phyloP scores from a whole-genome alignment of 2,329 filamentous ascomycete species.

The Xylariaceae sp. region DNA sequence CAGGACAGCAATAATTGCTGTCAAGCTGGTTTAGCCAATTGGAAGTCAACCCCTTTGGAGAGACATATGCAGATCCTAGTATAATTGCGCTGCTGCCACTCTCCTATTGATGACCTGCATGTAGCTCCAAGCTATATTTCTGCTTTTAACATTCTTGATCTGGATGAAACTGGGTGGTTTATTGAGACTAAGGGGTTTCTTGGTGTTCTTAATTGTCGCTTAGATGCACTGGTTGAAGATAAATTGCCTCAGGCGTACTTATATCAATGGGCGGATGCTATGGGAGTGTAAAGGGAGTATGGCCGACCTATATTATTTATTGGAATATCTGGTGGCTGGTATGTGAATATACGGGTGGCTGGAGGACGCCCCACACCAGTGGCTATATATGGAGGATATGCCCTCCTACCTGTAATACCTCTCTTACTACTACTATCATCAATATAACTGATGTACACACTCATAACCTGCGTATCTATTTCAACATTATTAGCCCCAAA shows the following conservation, averaged over 20 bases:
- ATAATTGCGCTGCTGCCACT: conserved; percentile 21
- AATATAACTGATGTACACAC: too few relatives aligned
- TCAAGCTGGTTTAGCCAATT: conserved; percentile 34
- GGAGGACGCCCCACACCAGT: too few relatives aligned
- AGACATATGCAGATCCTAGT: conserved; percentile 24
- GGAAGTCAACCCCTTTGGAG: conserved; percentile 4
- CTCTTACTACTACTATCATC: too few relatives aligned
- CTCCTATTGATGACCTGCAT: conserved; percentile 5
- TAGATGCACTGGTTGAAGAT: not conserved
- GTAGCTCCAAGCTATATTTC: not conserved
- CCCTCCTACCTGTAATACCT: too few relatives aligned
- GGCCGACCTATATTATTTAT: too few relatives aligned
- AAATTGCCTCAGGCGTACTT: not conserved
- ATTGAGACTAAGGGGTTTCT: not conserved
- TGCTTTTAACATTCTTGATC: too few relatives aligned
- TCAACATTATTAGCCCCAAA: too few relatives aligned
- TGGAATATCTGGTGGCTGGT: too few relatives aligned
- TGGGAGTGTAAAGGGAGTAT: too few relatives aligned
- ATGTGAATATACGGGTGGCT: too few relatives aligned
- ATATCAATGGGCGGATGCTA: not conserved
- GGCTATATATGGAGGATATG: too few relatives aligned
- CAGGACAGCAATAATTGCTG: conserved; percentile 16
- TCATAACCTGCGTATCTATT: too few relatives aligned
- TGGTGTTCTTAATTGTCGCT: not conserved
- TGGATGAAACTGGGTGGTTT: not conserved